Evolutionary conservation across 129 eudicot genomes (phyloP), one percentile per base, ranked within the genome.

Genomic region (Tagetes erecta): DNA sequence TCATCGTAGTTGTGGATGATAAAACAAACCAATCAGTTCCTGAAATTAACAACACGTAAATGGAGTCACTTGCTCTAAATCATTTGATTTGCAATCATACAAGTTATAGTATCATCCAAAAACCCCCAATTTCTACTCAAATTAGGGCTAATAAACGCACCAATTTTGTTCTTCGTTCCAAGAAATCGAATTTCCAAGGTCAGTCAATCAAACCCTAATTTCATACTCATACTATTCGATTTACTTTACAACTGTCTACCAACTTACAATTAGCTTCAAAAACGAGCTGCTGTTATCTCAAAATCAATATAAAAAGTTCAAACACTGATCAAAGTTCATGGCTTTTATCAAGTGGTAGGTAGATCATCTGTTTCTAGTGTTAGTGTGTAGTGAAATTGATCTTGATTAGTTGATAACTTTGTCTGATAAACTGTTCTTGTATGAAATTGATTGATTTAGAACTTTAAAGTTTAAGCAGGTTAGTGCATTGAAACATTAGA

Each of bases 121-220:
- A 73, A 65, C 73, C 86, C 2, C 81, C 51, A 27, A 63, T 35
- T 37, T 65, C 71, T 44, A 42, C 50, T 46, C 70, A 67, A 49
- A 60, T 52, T 73, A 74, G 77, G 80, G 42, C 66, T 65, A 68
- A 51, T 55, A 46, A 69, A 1, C 4, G 5, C 53, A 27, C 40
- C 34, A 68, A 40, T 45, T 78, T 83, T 62, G 68, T 67, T 42
- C 68, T 76, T 70, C 77, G 62, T 27, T 75, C 87, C 42, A 83
- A 83, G 47, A 75, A 76, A 79, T 79, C 87, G 7, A 36, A 49
- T 5, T 83, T 83, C 59, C 87, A 69, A 83, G 87, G 87, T 83
- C 58, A 37, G 8, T 45, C 10, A 44, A 40, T 45, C 10, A 44
- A 40, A 45, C 52, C 65, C 69, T 47, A 50, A 7, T 2, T 30